phyloP scores from a whole-genome alignment of 345 rosid species.

The Ceriops decandra region DNA sequence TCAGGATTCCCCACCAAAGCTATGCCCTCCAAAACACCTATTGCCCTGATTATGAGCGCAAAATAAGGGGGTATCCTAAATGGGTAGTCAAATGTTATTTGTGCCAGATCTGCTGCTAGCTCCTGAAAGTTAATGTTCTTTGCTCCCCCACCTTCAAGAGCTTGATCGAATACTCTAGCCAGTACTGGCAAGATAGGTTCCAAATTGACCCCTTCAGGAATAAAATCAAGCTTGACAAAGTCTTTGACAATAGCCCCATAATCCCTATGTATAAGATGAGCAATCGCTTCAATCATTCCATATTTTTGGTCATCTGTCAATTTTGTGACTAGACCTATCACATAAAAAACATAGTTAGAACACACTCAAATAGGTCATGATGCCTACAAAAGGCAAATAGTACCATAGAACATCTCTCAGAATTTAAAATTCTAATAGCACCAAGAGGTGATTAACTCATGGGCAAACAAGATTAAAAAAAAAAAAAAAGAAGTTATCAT shows the following conservation, averaged over 20 bases:
- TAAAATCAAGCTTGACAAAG: conserved; percentile 91
- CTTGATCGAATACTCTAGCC: conserved; percentile 97
- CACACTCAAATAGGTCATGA: conserved; percentile 5
- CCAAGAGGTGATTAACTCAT: no score
- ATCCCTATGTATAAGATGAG: conserved; percentile 94
- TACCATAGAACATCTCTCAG: neutral
- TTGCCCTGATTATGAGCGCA: conserved; percentile 93
- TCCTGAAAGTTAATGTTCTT: conserved; percentile 90
- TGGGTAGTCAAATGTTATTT: conserved; percentile 95
- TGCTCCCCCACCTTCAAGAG: conserved; percentile 98
- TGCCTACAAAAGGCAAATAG: conserved; percentile 1
- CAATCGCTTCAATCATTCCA: conserved; percentile 98
- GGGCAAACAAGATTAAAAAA: no score
- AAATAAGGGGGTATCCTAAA: conserved; percentile 97
- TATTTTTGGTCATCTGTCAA: conserved; percentile 94
- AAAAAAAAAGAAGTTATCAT: no score
- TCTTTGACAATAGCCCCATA: conserved; percentile 85
- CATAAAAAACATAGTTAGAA: conserved; percentile 18
- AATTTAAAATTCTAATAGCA: neutral
- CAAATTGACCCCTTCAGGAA: conserved; percentile 93
- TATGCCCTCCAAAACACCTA: conserved; percentile 93
- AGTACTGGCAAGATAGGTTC: conserved; percentile 90
- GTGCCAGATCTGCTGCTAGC: conserved; percentile 92
- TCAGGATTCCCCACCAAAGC: conserved; percentile 95
- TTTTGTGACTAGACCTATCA: conserved; percentile 82